These are phyloP conservation scores for Boletus reticuloceps DNA, from an alignment of 768 basidiomycete species.

Conservation along the genomic window DNA sequence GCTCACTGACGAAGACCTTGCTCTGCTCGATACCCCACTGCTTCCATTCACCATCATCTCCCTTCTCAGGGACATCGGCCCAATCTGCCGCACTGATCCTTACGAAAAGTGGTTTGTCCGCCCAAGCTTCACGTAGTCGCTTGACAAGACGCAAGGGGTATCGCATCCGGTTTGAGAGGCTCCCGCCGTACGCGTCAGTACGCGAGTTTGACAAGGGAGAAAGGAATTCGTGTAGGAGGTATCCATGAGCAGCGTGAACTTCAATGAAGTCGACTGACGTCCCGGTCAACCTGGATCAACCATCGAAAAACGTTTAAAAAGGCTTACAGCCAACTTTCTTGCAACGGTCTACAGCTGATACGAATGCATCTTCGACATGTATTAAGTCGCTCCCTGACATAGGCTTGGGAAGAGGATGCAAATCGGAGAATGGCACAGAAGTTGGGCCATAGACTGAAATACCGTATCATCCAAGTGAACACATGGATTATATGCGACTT, in stretches of 20 bases:
- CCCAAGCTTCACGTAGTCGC: constrained; percentile 54
- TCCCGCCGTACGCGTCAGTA: constrained; percentile 69
- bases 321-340: constrained; percentile 60
- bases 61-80: constrained; percentile 55
- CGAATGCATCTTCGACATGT: constrained; percentile 58
- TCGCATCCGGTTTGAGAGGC: constrained; percentile 70
- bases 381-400: constrained; percentile 56
- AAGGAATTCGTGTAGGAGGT: constrained; percentile 60
- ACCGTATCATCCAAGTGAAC: neutral
- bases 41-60: constrained; percentile 51
- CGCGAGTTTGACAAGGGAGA: constrained; percentile 76
- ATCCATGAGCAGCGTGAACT: constrained; percentile 68
- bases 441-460: constrained; percentile 61
- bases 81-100: constrained; percentile 68
- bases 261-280: constrained; percentile 67
- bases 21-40: constrained; percentile 82
- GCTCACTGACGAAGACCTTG: constrained; percentile 50
- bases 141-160: constrained; percentile 58
- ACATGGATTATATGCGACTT: constrained; percentile 3
- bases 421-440: constrained; percentile 49
- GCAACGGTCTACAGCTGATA: constrained; percentile 50
- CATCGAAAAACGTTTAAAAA: neutral
- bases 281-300: constrained; percentile 6
- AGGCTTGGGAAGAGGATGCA: constrained; percentile 55
- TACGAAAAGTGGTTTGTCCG: constrained; percentile 67